These are phyloP conservation scores for Kazachstania sp. DNA, from an alignment of 1,139 yeast genomes.

Conservation along the genomic window DNA sequence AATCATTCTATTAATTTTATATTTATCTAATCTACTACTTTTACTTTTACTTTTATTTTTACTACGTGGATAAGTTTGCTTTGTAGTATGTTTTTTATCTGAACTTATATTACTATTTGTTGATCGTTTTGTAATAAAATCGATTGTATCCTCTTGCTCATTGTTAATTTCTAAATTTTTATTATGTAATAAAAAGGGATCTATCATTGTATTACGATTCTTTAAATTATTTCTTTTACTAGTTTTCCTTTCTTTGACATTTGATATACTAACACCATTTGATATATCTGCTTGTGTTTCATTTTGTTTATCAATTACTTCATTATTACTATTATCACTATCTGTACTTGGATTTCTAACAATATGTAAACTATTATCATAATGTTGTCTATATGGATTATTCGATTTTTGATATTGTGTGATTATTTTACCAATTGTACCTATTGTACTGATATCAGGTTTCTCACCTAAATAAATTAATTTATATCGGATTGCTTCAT, in stretches of 20 bases:
- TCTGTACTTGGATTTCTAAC: background rate
- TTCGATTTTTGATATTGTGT: background rate
- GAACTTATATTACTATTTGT: background rate
- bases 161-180: background rate
- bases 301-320: background rate
- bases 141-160: background rate
- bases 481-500: background rate
- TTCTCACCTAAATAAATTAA: background rate
- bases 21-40: conserved; percentile 1
- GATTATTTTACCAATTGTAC: background rate
- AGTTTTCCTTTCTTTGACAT: background rate
- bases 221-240: background rate
- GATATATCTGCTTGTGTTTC: background rate
- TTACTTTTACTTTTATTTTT: background rate
- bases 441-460: background rate
- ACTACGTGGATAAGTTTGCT: background rate
- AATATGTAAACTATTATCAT: background rate
- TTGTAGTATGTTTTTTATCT: background rate
- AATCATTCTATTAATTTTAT: background rate
- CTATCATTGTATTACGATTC: background rate
- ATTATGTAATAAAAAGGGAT: background rate
- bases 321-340: background rate
- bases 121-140: background rate
- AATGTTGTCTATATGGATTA: background rate
- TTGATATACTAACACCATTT: background rate